Conservation (phyloP, 2,329 filamentous ascomycete genomes). For the Pseudocercospora macadamiae region DNA sequence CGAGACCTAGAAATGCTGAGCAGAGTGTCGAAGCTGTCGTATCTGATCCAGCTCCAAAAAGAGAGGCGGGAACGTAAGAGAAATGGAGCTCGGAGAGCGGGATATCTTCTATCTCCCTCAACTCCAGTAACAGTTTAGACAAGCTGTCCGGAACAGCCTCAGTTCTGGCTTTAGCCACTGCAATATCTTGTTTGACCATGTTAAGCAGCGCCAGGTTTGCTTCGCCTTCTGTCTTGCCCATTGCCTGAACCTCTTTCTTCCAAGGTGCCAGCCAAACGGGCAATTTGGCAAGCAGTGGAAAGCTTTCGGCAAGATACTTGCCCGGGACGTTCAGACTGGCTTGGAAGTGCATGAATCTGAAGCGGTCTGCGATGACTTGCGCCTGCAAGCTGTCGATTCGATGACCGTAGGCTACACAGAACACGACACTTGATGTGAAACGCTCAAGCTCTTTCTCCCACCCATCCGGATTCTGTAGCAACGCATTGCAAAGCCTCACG, state of each 20-base stretch:
- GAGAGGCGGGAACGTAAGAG: conserved; percentile 48
- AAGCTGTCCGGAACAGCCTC: conserved; percentile 46
- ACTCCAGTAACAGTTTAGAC: conserved; percentile 49
- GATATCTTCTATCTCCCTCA: conserved; percentile 43
- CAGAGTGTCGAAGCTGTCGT: conserved; percentile 55
- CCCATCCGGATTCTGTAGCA: conserved; percentile 44
- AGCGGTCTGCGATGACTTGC: conserved; percentile 51
- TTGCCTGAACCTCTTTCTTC: conserved; percentile 49
- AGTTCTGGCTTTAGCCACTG: conserved; percentile 33
- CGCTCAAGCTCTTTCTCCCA: conserved; percentile 54
- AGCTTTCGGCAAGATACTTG: conserved; percentile 51
- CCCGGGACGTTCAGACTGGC: conserved; percentile 53
- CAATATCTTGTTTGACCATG: conserved; percentile 46
- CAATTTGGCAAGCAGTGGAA: conserved; percentile 49
- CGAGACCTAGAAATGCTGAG: conserved; percentile 53
- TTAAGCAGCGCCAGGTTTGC: conserved; percentile 48
- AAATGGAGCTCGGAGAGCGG: conserved; percentile 48
- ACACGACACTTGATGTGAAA: conserved; percentile 55
- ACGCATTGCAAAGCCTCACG: conserved; percentile 47
- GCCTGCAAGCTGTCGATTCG: conserved; percentile 53
- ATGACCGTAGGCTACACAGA: conserved; percentile 56
- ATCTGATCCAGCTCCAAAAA: conserved; percentile 56
- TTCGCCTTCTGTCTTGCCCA: conserved; percentile 43
- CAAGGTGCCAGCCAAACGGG: conserved; percentile 52
- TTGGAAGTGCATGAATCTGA: conserved; percentile 54